Evolutionary conservation across 2,329 filamentous ascomycete species (phyloP), one percentile per base, ranked within the genome.

Genomic region (Colletotrichum incanum): DNA sequence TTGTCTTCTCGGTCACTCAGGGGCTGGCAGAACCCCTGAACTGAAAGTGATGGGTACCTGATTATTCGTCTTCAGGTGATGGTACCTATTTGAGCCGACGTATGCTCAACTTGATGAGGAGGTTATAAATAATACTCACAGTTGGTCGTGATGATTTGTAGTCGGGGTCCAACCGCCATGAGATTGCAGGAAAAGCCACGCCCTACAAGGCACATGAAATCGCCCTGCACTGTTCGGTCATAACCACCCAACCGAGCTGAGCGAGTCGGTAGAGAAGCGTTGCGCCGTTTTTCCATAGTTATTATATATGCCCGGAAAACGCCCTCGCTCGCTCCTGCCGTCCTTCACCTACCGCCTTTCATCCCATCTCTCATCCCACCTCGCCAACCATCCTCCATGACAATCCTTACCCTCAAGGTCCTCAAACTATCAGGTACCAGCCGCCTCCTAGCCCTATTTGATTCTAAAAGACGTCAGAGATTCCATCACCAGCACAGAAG

Each of bases 401-500:
- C 50, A 34, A 2, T 18, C 3, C 18, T 34, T 9, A 14, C 55
- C n/a, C 55, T 41, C 55, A 58, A 58, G 55, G 55, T 20, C 23
- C 55, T 11, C 34, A 11, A 39, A 9, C 0, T 6, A 8, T 6
- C 14, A 54, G 16, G 26, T 1, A 49, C n/a, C 47, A 41, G 9
- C 20, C 6, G 9, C 7, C n/a, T 20, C 3, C 55, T 28, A 20
- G 14, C 6, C 14, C 14, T 41, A 41, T 9, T 58, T 41, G 14
- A 1, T 41, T 41, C 6, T 6, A 26, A 41, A 58, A 41, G 14
- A 18, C 7, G 26, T 31, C 20, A 18, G 34, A 41, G 4, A 18
- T 11, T 2, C 11, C n/a, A 50, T 62, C 43, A 49, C 45, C 60
- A 63, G 47, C 31, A 63, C 60, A 50, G 45, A 16, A 43, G 45